Base-by-base conservation (phyloP, 768 basidiomycete genomes). In the Mycena amicta region DNA sequence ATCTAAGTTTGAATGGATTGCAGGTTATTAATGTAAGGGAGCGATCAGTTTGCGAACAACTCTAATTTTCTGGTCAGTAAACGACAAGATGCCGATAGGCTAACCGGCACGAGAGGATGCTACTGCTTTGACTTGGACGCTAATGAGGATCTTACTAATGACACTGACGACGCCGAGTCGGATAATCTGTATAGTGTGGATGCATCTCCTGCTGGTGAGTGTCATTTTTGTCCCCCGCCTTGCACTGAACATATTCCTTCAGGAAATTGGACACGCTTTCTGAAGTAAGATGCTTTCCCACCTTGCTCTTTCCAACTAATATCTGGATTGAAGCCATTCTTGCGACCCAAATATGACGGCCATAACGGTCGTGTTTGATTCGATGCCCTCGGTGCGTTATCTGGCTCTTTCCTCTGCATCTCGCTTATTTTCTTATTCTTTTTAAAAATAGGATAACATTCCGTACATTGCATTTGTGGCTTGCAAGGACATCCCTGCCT, bases 181-280 rank as follows among this genome's bases (percentile, higher is more conserved):
- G 67, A 70, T 53, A 63, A 71, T 3, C 58, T 67, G 49, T 89
- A 80, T 61, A 83, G 82, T 2, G 88, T 90, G 5, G 82, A 88
- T 65, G 82, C 81, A 0, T 75, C 75, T 50, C 66, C 65, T 1
- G 74, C 69, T n/a, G n/a, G n/a, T n/a, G n/a, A n/a, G n/a, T n/a
- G n/a, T n/a, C n/a, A n/a, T n/a, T n/a, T n/a, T n/a, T n/a, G n/a
- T n/a, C n/a, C n/a, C n/a, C n/a, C n/a, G n/a, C n/a, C n/a, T n/a
- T n/a, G n/a, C n/a, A n/a, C n/a, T n/a, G n/a, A n/a, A n/a, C n/a
- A n/a, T n/a, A n/a, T n/a, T n/a, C n/a, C n/a, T n/a, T n/a, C n/a
- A 89, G 88, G 89, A 5, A 90, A 90, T 63, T 90, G 89, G 89
- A 86, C 87, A 6, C 80, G 88, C 3, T 90, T 90, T 60, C 74